phyloP scores from a whole-genome alignment of 1,139 yeast genomes.

The Saccharomycopsis crataegensis region DNA sequence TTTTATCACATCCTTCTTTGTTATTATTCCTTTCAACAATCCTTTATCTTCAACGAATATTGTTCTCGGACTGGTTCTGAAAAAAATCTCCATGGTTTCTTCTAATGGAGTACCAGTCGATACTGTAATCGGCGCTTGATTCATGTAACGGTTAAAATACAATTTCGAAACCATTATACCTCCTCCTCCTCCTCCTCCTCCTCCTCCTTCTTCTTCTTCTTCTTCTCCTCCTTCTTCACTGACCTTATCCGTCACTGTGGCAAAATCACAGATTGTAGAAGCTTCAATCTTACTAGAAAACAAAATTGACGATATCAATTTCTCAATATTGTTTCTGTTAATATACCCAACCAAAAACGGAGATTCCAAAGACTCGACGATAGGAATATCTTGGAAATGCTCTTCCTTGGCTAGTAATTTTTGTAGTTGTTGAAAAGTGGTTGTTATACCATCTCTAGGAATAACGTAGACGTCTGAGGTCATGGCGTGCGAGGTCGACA shows the following conservation, averaged over 20 bases:
- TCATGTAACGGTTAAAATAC: constrained; percentile 27
- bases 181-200: neutral
- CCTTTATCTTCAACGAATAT: constrained; percentile 51
- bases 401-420: constrained; percentile 7
- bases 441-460: constrained; percentile 21
- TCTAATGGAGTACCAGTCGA: constrained; percentile 50
- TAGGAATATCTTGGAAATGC: constrained; percentile 23
- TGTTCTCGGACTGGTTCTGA: constrained; percentile 72
- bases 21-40: constrained; percentile 49
- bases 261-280: constrained; percentile 22
- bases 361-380: constrained; percentile 7
- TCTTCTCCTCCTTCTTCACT: constrained; percentile 16
- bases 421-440: constrained; percentile 28
- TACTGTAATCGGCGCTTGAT: constrained; percentile 46
- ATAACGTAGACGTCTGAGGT: constrained; percentile 26
- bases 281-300: constrained; percentile 16
- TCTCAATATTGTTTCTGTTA: constrained; percentile 21
- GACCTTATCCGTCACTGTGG: constrained; percentile 20
- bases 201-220: constrained; percentile 8
- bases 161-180: constrained; percentile 27
- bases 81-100: constrained; percentile 60
- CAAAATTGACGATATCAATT: constrained; percentile 8
- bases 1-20: constrained; percentile 60
- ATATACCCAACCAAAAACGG: constrained; percentile 23
- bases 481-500: constrained; percentile 56